Base-by-base conservation (phyloP, 495 filamentous ascomycete genomes). In the Trichoderma virens region DNA sequence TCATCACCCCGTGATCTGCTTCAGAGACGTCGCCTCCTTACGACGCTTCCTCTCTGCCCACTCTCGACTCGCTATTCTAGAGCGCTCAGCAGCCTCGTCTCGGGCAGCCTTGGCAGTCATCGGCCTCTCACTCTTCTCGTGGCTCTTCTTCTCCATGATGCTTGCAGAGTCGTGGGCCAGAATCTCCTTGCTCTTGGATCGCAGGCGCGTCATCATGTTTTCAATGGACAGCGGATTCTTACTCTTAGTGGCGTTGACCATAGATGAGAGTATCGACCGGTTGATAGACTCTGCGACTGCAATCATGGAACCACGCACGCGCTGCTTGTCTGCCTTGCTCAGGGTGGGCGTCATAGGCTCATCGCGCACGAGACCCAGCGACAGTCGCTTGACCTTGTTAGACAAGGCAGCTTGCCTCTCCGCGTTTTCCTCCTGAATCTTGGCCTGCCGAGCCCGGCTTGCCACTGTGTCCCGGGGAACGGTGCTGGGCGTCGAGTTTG, bases 11-110 rank as follows among this genome's bases (percentile, higher is more conserved):
- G 27, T 1, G 16, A 23, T 43, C 62, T 23, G 27, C 16, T 43
- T 43, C 18, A 32, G 16, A 20, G 63, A 27, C 60, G 67, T 51
- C 61, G 67, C 51, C 64, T 76, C 76, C 74, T 72, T 80, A 54
- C 67, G 67, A 71, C 74, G 77, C 77, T 89, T 83, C 76, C 81
- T 87, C 74, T 88, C 86, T 4, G 87, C 87, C 88, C 88, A 91
- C 74, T 87, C 84, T 38, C 88, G 74, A 64, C 85, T 86, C 60
- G 83, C 77, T 69, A 79, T 73, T 62, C 87, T 75, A 16, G 85
- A 85, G 64, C 86, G 71, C 74, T 90, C 88, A 0, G 88, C 86
- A 11, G 88, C 88, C 68, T 82, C 82, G 66, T 82, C 78, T 61
- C 86, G 75, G 6, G 87, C 85, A 65, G 77, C 75, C 69, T 81